Evolutionary conservation across 352 stramenopile species (phyloP), one percentile per base, ranked within the genome.

Genomic region (Pythium diclinum): DNA sequence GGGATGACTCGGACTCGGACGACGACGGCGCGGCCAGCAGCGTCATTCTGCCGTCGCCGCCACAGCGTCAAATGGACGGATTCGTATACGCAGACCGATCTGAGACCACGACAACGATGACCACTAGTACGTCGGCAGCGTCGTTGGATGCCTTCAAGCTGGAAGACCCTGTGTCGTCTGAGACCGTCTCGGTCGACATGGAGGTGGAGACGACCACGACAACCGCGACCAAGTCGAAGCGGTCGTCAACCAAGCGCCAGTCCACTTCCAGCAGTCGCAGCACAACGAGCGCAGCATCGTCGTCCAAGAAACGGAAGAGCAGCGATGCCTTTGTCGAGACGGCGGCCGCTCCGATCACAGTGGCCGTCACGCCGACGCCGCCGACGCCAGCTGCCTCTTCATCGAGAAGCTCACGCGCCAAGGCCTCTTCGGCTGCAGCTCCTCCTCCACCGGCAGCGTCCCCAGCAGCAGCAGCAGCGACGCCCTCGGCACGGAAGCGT

Each of bases 1-100:
- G 63, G 23, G 77, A 87, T 6, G 75, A 77, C 21, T 82, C 75
- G 38, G 80, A 89, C n/a, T 79, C 72, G 46, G 82, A 91, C 56
- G 73, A 74, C n/a, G 57, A 89, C 73, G 46, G 73, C 74, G 40
- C 69, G 66, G 36, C 76, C 5, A 66, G 67, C 51, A 62, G 60
- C 47, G 56, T 73, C 7, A 59, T 73, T 36, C 21, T 74, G 52
- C 67, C 67, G 23, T 74, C 67, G 23, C 67, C 67, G 14, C 67
- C 67, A 17, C 67, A 74, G 34, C 60, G 61, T 0, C 57, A 58
- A 9, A 74, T 70, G 62, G 67, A 74, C 33, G 67, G 67, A 30
- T 74, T 70, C 42, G 67, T 74, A n/a, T 74, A 74, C 46, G 67
- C 67, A 13, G 67, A 74, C 40, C 67, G 62, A 25, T 36, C 56